Evolutionary conservation across 2,329 filamentous ascomycete species (phyloP).

Genomic region (Akanthomyces lecanii): DNA sequence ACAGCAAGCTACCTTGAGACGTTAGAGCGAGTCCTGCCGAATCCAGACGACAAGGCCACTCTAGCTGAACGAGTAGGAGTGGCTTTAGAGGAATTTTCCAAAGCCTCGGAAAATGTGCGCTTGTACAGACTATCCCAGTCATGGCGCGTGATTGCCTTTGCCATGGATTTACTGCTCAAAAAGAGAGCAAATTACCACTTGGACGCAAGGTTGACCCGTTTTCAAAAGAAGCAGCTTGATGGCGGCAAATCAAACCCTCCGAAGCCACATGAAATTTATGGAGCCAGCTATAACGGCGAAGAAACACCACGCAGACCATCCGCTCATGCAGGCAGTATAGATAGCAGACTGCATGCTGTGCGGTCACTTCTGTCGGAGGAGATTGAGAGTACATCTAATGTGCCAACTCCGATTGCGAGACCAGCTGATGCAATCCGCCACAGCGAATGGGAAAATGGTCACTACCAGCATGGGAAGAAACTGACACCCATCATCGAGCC

Average conservation of each 20-base stretch:
- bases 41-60: slow-evolving; percentile 30
- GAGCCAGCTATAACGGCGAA: slow-evolving; percentile 30
- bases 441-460: slow-evolving; percentile 24
- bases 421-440: slow-evolving; percentile 40
- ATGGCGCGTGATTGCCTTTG: slow-evolving; percentile 58
- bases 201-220: slow-evolving; percentile 41
- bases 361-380: slow-evolving; percentile 52
- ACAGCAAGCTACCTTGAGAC: slow-evolving; percentile 53
- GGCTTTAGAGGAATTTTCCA: slow-evolving; percentile 55
- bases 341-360: slow-evolving; percentile 30
- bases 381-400: slow-evolving; percentile 59
- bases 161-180: slow-evolving; percentile 49
- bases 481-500: slow-evolving; percentile 48
- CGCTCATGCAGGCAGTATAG: slow-evolving; percentile 27
- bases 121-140: slow-evolving; percentile 60
- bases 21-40: slow-evolving; percentile 46
- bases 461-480: slow-evolving; percentile 33
- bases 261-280: slow-evolving; percentile 26
- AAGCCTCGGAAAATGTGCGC: slow-evolving; percentile 51
- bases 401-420: slow-evolving; percentile 55
- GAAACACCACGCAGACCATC: slow-evolving; percentile 34
- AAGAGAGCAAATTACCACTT: slow-evolving; percentile 56
- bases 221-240: slow-evolving; percentile 32
- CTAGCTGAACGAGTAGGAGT: slow-evolving; percentile 44
- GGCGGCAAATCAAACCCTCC: slow-evolving; percentile 26